These are phyloP conservation scores for Chionographis japonica DNA, from an alignment of 106 monocot species.

Conservation along the genomic window DNA sequence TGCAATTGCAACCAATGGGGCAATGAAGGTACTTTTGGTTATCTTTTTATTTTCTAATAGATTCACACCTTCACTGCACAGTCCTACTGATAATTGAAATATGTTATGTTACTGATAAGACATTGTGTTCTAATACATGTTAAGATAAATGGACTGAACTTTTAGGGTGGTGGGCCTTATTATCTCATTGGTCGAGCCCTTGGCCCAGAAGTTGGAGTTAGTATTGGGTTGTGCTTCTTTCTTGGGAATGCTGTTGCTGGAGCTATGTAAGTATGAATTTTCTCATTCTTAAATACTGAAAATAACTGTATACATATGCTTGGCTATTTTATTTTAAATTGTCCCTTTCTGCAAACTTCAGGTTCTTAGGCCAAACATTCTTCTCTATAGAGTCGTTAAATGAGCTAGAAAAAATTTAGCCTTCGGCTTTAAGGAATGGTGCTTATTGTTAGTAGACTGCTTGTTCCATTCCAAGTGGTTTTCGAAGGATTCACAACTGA, in stretches of 20 bases:
- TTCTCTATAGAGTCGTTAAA: too few relatives aligned
- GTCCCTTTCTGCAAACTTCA: neutral
- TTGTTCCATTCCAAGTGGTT: too few relatives aligned
- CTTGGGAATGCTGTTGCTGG: conserved; percentile 99
- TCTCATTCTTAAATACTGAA: neutral
- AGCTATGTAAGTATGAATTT: conserved; percentile 68
- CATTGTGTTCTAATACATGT: neutral
- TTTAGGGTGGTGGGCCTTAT: conserved; percentile 96
- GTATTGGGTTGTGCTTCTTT: conserved; percentile 95
- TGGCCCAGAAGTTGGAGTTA: conserved; percentile 99
- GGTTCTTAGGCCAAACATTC: too few relatives aligned
- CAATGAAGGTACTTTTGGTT: conserved; percentile 82
- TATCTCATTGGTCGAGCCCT: conserved; percentile 98
- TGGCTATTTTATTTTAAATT: neutral
- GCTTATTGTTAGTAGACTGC: too few relatives aligned
- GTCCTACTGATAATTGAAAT: too few relatives aligned
- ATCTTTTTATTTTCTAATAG: too few relatives aligned
- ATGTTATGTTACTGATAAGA: too few relatives aligned
- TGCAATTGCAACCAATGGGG: conserved; percentile 99
- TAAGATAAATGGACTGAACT: neutral
- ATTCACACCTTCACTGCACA: too few relatives aligned
- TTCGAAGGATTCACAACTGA: too few relatives aligned
- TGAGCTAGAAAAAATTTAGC: too few relatives aligned
- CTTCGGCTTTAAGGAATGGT: too few relatives aligned
- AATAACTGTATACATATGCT: too few relatives aligned